Conservation (phyloP, 2,329 filamentous ascomycete species). For the Coleophoma cylindrospora region DNA sequence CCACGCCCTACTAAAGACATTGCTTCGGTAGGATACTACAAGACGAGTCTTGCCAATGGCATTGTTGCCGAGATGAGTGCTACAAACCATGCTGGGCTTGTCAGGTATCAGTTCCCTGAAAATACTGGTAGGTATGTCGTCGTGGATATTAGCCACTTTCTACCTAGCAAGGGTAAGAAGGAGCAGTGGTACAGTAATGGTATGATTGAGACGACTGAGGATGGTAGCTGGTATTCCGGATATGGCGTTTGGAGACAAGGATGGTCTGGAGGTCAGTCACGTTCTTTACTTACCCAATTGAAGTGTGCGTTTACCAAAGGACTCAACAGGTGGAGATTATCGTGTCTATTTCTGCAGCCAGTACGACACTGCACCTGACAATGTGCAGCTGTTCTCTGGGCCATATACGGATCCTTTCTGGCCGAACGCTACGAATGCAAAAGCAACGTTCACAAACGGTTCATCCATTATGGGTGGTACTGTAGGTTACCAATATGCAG, state of each 20-base stretch:
- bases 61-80: slow-evolving; percentile 44
- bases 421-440: slow-evolving; percentile 25
- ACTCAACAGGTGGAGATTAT: slow-evolving; percentile 51
- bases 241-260: slow-evolving; percentile 41
- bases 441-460: slow-evolving; percentile 42
- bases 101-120: slow-evolving; percentile 43
- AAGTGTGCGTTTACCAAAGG: slow-evolving; percentile 35
- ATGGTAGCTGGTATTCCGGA: slow-evolving; percentile 36
- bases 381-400: slow-evolving; percentile 34
- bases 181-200: slow-evolving; percentile 37
- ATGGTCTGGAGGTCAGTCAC: slow-evolving; percentile 31
- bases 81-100: slow-evolving; percentile 42
- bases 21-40: slow-evolving; percentile 49
- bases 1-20: slow-evolving; percentile 30
- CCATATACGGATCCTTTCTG: slow-evolving; percentile 40
- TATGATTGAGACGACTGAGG: slow-evolving; percentile 30
- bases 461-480: slow-evolving; percentile 45
- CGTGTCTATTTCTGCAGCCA: slow-evolving; percentile 57
- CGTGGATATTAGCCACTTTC: slow-evolving; percentile 41
- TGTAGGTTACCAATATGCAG: slow-evolving; percentile 43
- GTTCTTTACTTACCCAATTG: neutral
- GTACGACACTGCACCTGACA: slow-evolving; percentile 40
- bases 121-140: slow-evolving; percentile 29
- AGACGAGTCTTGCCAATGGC: slow-evolving; percentile 42
- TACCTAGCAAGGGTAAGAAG: slow-evolving; percentile 34